Base-by-base conservation (phyloP, 2,329 filamentous ascomycete species). In the Xylaria sp. region DNA sequence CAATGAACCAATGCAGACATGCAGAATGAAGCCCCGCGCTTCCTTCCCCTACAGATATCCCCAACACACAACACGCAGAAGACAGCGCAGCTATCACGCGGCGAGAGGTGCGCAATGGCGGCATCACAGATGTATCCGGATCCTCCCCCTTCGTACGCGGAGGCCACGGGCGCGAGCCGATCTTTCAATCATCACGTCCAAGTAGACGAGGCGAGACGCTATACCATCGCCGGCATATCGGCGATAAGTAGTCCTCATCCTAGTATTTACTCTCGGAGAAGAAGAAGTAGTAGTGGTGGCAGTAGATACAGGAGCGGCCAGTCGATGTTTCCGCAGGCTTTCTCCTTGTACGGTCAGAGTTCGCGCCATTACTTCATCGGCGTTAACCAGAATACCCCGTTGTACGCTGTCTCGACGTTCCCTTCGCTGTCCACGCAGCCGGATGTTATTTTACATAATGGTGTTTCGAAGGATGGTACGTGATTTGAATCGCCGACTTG, bases 71-170 rank as follows among this genome's bases (percentile, higher is more conserved):
- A 42, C 37, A 42, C 51, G 21, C 37, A 55, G 23, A 44, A 29
- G 37, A 55, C 55, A 40, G 27, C 37, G 35, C 13, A 32, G 25
- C 25, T 3, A 50, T 5, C 3, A 48, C 12, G 51, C 35, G 53
- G 27, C 18, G 4, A 57, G 18, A 65, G n/a, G 27, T 25, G 57
- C 27, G 16, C 8, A 47, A 44, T 4, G 48, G 67, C 57, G 60
- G 37, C 57, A 53, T 6, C 53, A 40, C 8, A 48, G 3, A 5
- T 42, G 53, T 40, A 65, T 2, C 5, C 16, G 2, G 69, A 69
- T 18, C 47, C 54, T 32, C 69, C 69, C 32, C 69, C 69, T 10
- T 69, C 69, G 35, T 71, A 71, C 64, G 63, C 37, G 8, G 69
- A 69, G 60, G 69, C 69, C 25, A 67, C 53, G 8, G 37, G 68